A percentile compares a stretch with the other conserved stretches of the same genome.
Conservation (phyloP, 78 protist genomes). For the Dictyostelium intermedium region DNA sequence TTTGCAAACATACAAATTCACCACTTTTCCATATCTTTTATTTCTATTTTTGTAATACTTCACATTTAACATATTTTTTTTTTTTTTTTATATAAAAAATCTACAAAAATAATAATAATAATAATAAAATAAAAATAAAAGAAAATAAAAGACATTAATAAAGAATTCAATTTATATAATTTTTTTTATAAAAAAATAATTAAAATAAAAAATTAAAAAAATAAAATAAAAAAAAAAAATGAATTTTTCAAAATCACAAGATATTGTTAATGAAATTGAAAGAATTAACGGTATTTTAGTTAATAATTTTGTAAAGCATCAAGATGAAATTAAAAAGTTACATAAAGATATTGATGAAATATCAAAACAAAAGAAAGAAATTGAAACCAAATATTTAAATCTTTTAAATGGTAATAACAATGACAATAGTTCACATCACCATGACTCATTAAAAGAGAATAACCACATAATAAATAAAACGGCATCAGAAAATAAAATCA, state of each 20-base stretch:
- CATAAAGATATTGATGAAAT: constrained; percentile 7
- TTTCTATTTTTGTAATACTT: background rate
- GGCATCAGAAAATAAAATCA: background rate
- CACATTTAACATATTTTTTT: background rate
- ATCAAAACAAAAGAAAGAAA: constrained; percentile 21
- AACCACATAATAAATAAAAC: background rate
- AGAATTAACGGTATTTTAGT: constrained; percentile 56
- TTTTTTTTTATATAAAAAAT: background rate
- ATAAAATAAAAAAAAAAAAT: background rate
- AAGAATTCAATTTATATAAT: too few relatives aligned
- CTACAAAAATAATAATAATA: too few relatives aligned
- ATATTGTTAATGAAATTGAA: constrained; percentile 17
- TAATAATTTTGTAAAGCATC: constrained; percentile 21
- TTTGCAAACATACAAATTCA: background rate
- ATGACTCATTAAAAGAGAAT: background rate
- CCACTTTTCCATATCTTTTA: background rate
- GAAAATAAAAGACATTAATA: background rate
- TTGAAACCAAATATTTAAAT: constrained; percentile 1
- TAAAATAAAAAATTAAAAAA: background rate
- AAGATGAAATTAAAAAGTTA: constrained; percentile 53
- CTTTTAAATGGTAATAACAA: background rate
- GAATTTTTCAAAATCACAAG: constrained; percentile 28
- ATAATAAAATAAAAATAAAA: background rate
- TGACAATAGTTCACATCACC: background rate
- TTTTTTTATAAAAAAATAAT: too few relatives aligned